These are phyloP conservation scores for Tuber indicum DNA, from an alignment of 495 filamentous ascomycete species.

Conservation along the genomic window DNA sequence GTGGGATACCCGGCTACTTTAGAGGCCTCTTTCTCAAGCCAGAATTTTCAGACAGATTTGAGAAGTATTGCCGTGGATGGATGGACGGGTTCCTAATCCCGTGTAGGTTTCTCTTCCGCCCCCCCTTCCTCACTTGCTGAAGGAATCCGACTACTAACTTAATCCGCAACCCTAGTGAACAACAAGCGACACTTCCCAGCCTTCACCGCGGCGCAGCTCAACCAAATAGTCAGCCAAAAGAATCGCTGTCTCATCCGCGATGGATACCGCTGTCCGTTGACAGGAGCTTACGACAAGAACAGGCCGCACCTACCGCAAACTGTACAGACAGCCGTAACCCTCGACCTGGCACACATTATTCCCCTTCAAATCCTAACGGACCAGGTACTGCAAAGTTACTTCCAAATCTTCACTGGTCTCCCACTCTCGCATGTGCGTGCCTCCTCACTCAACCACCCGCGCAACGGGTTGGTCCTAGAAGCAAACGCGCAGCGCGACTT, in stretches of 20 bases:
- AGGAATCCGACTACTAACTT: neutral
- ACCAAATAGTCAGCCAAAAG: neutral
- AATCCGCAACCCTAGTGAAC: neutral
- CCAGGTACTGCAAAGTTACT: neutral
- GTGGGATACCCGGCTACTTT: neutral
- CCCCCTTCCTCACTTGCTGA: neutral
- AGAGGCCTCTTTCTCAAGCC: neutral
- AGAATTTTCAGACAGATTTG: neutral
- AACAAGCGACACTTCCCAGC: neutral
- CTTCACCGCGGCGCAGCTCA: neutral
- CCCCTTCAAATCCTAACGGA: neutral
- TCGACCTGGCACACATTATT: constrained; percentile 9
- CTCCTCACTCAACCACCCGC: neutral
- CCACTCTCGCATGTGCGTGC: neutral
- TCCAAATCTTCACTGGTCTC: constrained; percentile 1
- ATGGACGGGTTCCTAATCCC: neutral
- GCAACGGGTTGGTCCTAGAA: constrained; percentile 9
- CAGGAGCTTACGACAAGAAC: neutral
- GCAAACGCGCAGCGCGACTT: constrained; percentile 7
- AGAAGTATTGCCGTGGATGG: constrained; percentile 5
- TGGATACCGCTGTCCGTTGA: constrained; percentile 4
- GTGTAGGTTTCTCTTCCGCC: neutral
- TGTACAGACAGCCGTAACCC: neutral
- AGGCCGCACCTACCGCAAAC: neutral
- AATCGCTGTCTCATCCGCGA: constrained; percentile 1